Percentiles rank a stretch among this genome's conserved stretches.
These are phyloP conservation scores for Neocatenulostroma microsporum DNA, from an alignment of 2,329 filamentous ascomycete species.

Conservation along the genomic window DNA sequence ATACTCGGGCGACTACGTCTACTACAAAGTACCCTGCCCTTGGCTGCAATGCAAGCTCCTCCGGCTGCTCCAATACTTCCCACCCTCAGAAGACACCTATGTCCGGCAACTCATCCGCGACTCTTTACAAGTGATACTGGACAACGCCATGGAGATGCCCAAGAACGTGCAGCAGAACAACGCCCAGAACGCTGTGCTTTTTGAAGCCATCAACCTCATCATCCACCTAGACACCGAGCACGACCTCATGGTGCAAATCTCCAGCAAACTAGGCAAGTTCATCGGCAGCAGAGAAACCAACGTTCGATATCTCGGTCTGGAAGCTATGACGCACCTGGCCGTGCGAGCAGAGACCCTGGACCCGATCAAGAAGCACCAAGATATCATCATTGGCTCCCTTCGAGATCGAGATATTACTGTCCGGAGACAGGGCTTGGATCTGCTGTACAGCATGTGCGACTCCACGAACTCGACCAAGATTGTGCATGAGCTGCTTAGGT, in stretches of 20 bases:
- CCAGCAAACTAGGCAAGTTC: slow-evolving; percentile 80
- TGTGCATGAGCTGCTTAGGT: slow-evolving; percentile 86
- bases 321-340: slow-evolving; percentile 97
- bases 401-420: slow-evolving; percentile 97
- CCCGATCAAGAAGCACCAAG: slow-evolving; percentile 96
- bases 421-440: slow-evolving; percentile 84
- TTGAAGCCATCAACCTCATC: slow-evolving; percentile 96
- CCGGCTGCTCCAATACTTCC: slow-evolving; percentile 88
- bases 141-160: slow-evolving; percentile 82
- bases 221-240: slow-evolving; percentile 96
- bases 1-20: slow-evolving; percentile 83
- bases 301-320: slow-evolving; percentile 87
- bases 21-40: slow-evolving; percentile 98
- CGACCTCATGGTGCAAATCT: slow-evolving; percentile 92
- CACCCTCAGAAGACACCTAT: slow-evolving; percentile 89
- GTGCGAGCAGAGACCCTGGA: slow-evolving; percentile 89
- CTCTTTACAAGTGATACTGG: slow-evolving; percentile 82
- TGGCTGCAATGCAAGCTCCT: slow-evolving; percentile 97
- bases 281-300: slow-evolving; percentile 97
- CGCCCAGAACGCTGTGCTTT: slow-evolving; percentile 93
- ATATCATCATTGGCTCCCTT: slow-evolving; percentile 87
- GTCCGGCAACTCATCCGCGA: slow-evolving; percentile 86
- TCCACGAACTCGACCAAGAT: slow-evolving; percentile 88
- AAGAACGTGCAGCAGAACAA: slow-evolving; percentile 99
- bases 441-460: slow-evolving; percentile 99